These are phyloP conservation scores for Lipomyces yamanashiensis DNA, from an alignment of 805 yeast species.

Conservation along the genomic window DNA sequence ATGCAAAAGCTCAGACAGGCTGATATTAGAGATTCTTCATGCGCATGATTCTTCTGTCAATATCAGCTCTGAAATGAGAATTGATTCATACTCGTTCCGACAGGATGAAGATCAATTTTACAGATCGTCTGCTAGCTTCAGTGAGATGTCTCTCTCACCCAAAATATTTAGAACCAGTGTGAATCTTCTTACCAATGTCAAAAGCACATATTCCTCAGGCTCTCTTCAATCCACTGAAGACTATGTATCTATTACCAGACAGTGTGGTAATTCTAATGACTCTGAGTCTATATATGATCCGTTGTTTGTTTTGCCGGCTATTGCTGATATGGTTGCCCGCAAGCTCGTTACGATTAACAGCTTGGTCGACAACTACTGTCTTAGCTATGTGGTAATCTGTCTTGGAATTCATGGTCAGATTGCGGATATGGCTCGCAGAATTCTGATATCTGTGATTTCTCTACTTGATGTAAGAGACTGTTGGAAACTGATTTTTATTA, in stretches of 20 bases:
- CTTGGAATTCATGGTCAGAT: slow-evolving; percentile 38
- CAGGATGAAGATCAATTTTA: slow-evolving; percentile 2
- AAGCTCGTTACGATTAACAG: slow-evolving; percentile 56
- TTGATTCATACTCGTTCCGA: slow-evolving; percentile 8
- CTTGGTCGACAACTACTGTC: slow-evolving; percentile 60
- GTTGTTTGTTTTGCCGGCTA: slow-evolving; percentile 20
- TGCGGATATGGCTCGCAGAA: slow-evolving; percentile 8
- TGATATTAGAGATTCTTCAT: slow-evolving; percentile 61
- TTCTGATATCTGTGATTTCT: background rate
- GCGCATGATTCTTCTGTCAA: slow-evolving; percentile 58
- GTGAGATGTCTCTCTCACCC: slow-evolving; percentile 5
- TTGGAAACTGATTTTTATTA: background rate
- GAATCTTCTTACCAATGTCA: slow-evolving; percentile 51
- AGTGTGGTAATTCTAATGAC: background rate
- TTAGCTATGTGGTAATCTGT: slow-evolving; percentile 54
- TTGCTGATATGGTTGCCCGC: slow-evolving; percentile 18
- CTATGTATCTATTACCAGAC: background rate
- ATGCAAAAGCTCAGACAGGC: slow-evolving; percentile 59
- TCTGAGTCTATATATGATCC: slow-evolving; percentile 29
- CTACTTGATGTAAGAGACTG: slow-evolving; percentile 20
- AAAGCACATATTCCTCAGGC: slow-evolving; percentile 62
- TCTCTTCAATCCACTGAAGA: background rate
- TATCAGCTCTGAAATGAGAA: slow-evolving; percentile 1
- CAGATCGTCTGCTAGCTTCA: background rate
- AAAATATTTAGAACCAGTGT: slow-evolving; percentile 21